Evolutionary conservation across 2,329 filamentous ascomycete species (phyloP).

Genomic region (Tricladium varicosporioides): DNA sequence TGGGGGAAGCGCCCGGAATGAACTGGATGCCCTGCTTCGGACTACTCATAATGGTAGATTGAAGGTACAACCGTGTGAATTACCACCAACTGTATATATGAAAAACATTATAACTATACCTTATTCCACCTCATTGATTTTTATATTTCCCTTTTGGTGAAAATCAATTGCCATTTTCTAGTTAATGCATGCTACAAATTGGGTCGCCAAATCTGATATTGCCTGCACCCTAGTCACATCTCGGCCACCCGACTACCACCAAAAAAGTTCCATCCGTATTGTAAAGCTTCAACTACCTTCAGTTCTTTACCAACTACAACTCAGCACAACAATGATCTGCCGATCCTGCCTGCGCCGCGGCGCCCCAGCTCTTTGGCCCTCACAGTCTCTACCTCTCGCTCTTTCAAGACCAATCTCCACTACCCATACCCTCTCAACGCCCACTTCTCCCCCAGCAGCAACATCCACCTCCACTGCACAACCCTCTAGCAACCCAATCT

Average conservation of each 20-base stretch:
- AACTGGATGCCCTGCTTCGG: not conserved
- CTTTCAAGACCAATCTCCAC: conserved; percentile 11
- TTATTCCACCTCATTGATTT: not conserved
- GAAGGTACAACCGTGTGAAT: not conserved
- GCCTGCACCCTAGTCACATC: conserved; percentile 9
- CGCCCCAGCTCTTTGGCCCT: not conserved
- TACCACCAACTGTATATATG: not conserved
- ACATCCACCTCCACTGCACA: conserved; percentile 31
- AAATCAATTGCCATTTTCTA: conserved; percentile 10
- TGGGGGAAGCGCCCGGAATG: no score
- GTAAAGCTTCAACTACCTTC: conserved; percentile 29
- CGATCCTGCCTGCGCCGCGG: conserved; percentile 46
- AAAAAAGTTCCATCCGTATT: conserved; percentile 25
- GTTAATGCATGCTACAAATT: not conserved
- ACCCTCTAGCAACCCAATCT: conserved; percentile 28
- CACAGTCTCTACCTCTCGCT: conserved; percentile 10
- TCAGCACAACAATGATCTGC: conserved; percentile 35
- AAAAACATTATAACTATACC: not conserved
- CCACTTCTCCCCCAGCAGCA: conserved; percentile 18
- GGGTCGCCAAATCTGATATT: conserved; percentile 21
- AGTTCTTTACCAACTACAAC: conserved; percentile 5
- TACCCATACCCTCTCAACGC: conserved; percentile 21
- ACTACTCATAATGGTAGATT: not conserved
- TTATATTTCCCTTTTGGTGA: no score
- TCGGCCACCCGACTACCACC: conserved; percentile 23